Conservation (phyloP, 1,284 basidiomycete genomes). For the Abortiporus biennis region DNA sequence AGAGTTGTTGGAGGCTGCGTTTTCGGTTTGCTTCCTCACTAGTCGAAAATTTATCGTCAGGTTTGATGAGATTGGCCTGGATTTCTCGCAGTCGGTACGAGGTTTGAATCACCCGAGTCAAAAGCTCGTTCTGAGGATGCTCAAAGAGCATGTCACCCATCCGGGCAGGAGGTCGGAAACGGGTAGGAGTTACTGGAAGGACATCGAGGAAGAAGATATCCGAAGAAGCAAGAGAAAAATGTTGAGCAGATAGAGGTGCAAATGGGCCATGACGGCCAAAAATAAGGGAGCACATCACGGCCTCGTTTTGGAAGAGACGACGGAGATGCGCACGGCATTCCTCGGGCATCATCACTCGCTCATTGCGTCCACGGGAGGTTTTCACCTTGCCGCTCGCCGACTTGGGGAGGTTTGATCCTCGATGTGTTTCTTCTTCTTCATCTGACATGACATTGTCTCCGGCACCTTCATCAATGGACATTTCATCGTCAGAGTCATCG, state of each 20-base stretch:
- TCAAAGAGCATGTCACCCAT: constrained; percentile 95
- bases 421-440: constrained; percentile 24
- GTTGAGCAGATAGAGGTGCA: constrained; percentile 48
- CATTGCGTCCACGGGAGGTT: constrained; percentile 71
- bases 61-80: constrained; percentile 61
- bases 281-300: constrained; percentile 76
- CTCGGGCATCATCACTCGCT: constrained; percentile 85
- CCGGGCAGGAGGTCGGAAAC: constrained; percentile 91
- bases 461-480: constrained; percentile 38
- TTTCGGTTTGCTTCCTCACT: constrained; percentile 53
- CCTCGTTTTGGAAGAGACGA: constrained; percentile 82
- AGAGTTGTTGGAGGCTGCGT: constrained; percentile 62
- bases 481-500: constrained; percentile 42
- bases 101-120: constrained; percentile 80
- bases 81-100: constrained; percentile 79
- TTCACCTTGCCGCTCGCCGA: constrained; percentile 79
- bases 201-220: constrained; percentile 99
- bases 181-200: constrained; percentile 87
- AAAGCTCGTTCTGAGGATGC: constrained; percentile 94
- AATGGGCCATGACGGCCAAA: constrained; percentile 93
- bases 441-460: constrained; percentile 41
- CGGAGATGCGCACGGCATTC: constrained; percentile 95
- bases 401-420: constrained; percentile 36
- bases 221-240: constrained; percentile 66
- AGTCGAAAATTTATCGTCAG: constrained; percentile 52